Evolutionary conservation across 805 yeast species (phyloP), one percentile per base, ranked within the genome.

Genomic region (Metahyphopichia silvanorum): DNA sequence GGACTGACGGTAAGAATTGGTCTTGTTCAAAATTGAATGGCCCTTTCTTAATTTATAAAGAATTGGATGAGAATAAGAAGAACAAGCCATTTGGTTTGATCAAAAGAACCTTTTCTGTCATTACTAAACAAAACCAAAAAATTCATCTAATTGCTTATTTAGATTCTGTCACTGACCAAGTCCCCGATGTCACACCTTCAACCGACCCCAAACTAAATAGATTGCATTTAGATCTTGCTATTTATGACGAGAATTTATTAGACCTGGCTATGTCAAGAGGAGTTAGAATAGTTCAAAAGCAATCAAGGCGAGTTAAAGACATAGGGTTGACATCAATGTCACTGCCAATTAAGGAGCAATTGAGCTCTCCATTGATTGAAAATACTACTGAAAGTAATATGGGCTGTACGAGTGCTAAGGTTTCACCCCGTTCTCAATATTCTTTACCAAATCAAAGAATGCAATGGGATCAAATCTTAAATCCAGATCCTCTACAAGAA

Each of bases 1-100:
- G 91, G 89, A 82, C 89, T 1, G 91, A 82, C 47, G 86, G 89
- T 13, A 72, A 74, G 40, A 67, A 72, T 21, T 82, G 91, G 89
- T 68, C 77, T 37, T 85, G 88, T 2, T 76, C 84, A 1, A 66
- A 87, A 37, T 87, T 83, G 1, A 30, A 35, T 27, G 44, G 44
- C 2, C 46, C 43, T 16, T 45, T 45, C 21, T 31, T 45, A 15
- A 71, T 76, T 3, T 81, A 81, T 52, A 69, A 74, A 32, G 87
- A 82, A 49, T 71, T 79, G 66, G 79, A 76, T 26, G 38, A 52
- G 41, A 38, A 47, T 20, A 33, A 43, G 39, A 29, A 35, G 33
- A 13, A 25, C 47, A 71, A 74, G 44, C 52, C 62, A 2, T 59
- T 72, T 43, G 86, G 88, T 0, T 55, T 82, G 5, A 59, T 78